Conservation (phyloP, 352 stramenopile species). For the Phytopythium montanum region DNA sequence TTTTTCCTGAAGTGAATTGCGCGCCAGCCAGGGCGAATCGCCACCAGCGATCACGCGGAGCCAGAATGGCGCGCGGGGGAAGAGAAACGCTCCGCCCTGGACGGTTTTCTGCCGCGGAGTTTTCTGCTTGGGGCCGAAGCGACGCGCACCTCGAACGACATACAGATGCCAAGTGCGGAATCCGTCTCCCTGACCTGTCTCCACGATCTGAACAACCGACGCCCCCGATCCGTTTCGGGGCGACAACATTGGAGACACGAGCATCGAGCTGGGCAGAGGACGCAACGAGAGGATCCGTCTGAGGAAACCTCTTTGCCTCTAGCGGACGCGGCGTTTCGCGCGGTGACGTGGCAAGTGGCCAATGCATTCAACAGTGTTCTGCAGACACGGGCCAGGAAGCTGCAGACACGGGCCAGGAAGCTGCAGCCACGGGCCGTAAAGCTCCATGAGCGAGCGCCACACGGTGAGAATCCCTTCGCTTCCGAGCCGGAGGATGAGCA, state of each 20-base stretch:
- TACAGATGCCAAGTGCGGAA: neutral
- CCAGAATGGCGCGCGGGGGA: neutral
- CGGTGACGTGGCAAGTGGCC: neutral
- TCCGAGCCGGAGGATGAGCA: neutral
- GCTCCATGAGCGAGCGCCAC: neutral
- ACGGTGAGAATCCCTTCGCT: neutral
- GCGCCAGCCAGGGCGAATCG: too few relatives aligned
- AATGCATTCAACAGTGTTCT: neutral
- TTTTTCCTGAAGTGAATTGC: too few relatives aligned
- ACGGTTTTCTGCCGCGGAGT: neutral
- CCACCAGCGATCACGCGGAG: neutral
- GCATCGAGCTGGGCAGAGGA: neutral
- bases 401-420: neutral
- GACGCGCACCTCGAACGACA: neutral
- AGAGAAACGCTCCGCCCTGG: slow-evolving; percentile 1
- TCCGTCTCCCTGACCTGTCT: neutral
- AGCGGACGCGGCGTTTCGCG: neutral
- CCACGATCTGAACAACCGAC: neutral
- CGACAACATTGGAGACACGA: neutral
- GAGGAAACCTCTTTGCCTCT: neutral
- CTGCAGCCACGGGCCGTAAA: neutral
- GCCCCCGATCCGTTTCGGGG: neutral
- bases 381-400: neutral
- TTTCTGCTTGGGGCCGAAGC: slow-evolving; percentile 8
- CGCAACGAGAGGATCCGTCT: neutral